Conservation (phyloP, 768 basidiomycete species). For the Multifurca ochricompacta region DNA sequence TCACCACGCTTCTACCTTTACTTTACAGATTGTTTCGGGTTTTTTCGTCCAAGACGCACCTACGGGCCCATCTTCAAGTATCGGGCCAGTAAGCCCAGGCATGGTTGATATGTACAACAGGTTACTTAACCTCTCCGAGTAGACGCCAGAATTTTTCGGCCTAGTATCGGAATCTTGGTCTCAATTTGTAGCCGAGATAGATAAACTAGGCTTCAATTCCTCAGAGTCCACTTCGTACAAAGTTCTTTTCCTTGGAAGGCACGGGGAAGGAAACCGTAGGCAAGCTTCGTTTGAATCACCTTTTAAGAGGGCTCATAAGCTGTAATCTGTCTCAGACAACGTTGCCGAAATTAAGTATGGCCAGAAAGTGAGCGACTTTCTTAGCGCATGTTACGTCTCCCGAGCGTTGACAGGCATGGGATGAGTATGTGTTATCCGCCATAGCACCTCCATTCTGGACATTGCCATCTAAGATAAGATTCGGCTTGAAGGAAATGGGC, state of each 20-base stretch:
- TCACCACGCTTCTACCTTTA: not conserved
- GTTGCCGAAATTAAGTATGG: constrained; percentile 16
- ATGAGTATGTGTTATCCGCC: constrained; percentile 4
- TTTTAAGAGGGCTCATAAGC: not conserved
- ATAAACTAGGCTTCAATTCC: not conserved
- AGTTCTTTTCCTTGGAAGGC: constrained; percentile 14
- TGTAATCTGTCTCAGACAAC: constrained; percentile 10
- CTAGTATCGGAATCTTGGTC: constrained; percentile 11
- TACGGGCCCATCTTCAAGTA: not conserved
- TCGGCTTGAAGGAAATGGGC: constrained; percentile 18
- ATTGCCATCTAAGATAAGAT: not conserved
- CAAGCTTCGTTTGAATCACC: not conserved
- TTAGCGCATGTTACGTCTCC: not conserved
- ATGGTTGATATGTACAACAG: not conserved
- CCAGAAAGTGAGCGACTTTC: not conserved
- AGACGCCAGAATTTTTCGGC: constrained; percentile 16
- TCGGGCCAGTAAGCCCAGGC: constrained; percentile 10
- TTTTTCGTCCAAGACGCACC: constrained; percentile 12
- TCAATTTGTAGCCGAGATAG: not conserved
- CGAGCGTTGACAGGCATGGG: constrained; percentile 14
- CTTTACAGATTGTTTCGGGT: constrained; percentile 11
- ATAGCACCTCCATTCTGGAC: not conserved
- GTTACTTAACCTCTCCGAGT: not conserved
- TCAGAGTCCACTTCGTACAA: constrained; percentile 7
- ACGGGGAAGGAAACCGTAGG: constrained; percentile 12